Conservation (phyloP, 192 early-diverging fungal genomes). For the Coemansia sp. region DNA sequence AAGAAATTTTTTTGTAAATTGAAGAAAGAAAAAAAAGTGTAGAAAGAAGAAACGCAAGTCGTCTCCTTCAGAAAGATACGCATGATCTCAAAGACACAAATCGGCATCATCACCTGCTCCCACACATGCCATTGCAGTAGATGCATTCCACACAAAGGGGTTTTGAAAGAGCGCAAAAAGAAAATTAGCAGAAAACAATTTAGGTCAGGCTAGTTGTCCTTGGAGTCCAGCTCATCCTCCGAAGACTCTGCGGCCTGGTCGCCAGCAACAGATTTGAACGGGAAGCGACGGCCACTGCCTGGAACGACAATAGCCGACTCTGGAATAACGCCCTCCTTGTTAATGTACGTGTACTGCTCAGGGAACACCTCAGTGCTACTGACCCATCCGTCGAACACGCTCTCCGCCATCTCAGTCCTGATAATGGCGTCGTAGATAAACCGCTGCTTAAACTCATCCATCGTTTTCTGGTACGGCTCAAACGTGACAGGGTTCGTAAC, state of each 20-base stretch:
- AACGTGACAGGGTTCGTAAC: conserved; percentile 57
- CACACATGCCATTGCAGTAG: not conserved
- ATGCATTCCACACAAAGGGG: not conserved
- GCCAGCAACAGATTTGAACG: not conserved
- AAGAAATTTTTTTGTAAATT: not conserved
- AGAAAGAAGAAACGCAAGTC: not conserved
- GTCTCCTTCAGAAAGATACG: not conserved
- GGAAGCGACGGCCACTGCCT: conserved; percentile 8
- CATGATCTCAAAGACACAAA: not conserved
- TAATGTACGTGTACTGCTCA: conserved; percentile 51
- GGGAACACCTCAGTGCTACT: conserved; percentile 49
- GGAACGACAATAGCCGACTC: conserved; percentile 49
- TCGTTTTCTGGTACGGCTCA: conserved; percentile 65
- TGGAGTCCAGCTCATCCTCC: conserved; percentile 37
- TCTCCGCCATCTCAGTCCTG: conserved; percentile 69
- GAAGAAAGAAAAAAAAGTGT: not conserved
- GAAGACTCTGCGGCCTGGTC: conserved; percentile 23
- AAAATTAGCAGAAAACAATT: not conserved
- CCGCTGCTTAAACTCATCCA: conserved; percentile 85
- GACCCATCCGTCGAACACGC: conserved; percentile 59
- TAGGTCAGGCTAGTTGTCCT: conserved; percentile 22
- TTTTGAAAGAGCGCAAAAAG: not conserved
- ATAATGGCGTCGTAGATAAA: conserved; percentile 84
- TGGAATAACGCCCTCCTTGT: conserved; percentile 50
- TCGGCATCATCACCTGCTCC: not conserved